Evolutionary conservation across 768 basidiomycete genomes (phyloP).

Genomic region (Coprinellus micaceus): DNA sequence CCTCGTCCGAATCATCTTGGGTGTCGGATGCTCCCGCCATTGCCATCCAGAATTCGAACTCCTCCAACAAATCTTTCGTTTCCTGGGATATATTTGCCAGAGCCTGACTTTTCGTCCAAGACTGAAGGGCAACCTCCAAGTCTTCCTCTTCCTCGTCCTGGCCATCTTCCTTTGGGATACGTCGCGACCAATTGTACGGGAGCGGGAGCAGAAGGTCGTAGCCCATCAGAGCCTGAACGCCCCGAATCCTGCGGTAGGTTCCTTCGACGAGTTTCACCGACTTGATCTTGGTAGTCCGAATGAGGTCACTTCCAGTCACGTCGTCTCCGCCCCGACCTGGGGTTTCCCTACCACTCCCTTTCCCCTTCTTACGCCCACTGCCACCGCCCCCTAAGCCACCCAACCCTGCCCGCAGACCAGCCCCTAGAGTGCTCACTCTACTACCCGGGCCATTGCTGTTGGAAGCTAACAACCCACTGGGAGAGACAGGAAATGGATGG

Average conservation of each 20-base stretch:
- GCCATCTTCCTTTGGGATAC: not conserved
- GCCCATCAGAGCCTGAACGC: constrained; percentile 62
- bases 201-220: constrained; percentile 56
- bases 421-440: not conserved
- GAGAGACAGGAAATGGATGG: constrained; percentile 22
- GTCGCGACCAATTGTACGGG: constrained; percentile 19
- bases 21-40: constrained; percentile 9
- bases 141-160: constrained; percentile 27
- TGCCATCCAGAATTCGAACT: constrained; percentile 42
- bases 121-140: constrained; percentile 34
- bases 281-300: constrained; percentile 43
- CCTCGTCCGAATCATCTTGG: constrained; percentile 21
- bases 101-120: constrained; percentile 55
- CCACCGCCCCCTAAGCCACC: constrained; percentile 10
- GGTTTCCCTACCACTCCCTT: constrained; percentile 7
- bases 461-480: not conserved
- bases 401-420: constrained; percentile 10
- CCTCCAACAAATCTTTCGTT: constrained; percentile 53
- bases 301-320: constrained; percentile 17
- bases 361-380: constrained; percentile 14
- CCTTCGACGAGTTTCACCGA: constrained; percentile 49
- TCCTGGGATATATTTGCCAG: constrained; percentile 51
- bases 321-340: not conserved
- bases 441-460: not conserved
- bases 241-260: constrained; percentile 59